Evolutionary conservation across 257 asterid genomes (phyloP).

Genomic region (Mentha longifolia): DNA sequence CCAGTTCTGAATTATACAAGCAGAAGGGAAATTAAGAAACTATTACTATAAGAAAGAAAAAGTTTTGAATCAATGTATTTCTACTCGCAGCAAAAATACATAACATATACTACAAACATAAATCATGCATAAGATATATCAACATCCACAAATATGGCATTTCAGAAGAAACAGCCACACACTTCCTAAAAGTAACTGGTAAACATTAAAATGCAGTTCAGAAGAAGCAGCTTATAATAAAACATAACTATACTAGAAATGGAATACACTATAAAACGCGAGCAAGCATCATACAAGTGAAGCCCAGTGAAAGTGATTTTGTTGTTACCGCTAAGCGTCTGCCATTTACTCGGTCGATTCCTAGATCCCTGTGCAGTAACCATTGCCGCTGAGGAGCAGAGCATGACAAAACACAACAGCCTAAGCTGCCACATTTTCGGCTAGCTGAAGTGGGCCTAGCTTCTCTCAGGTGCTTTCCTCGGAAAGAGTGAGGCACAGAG

Average conservation of each 20-base stretch:
- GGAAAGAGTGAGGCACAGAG: slow-evolving; percentile 27
- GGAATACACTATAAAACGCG: neutral
- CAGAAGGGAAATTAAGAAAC: too few species aligned
- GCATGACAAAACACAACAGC: slow-evolving; percentile 39
- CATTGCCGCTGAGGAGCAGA: slow-evolving; percentile 48
- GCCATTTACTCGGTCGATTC: slow-evolving; percentile 50
- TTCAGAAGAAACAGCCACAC: too few species aligned
- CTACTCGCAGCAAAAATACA: too few species aligned
- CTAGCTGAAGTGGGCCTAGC: slow-evolving; percentile 6
- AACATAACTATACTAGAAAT: neutral
- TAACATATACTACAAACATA: too few species aligned
- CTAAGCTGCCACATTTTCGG: slow-evolving; percentile 60
- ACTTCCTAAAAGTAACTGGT: too few species aligned
- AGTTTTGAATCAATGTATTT: too few species aligned
- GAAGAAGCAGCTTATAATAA: slow-evolving; percentile 8
- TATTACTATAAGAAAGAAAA: too few species aligned
- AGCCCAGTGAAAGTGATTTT: neutral
- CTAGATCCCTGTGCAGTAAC: slow-evolving; percentile 71
- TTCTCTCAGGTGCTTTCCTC: neutral
- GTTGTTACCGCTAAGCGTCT: slow-evolving; percentile 63
- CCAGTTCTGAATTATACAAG: too few species aligned
- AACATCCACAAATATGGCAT: neutral
- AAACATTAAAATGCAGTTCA: too few species aligned
- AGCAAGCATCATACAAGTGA: neutral
- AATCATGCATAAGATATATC: slow-evolving; percentile 1